These are phyloP conservation scores for Sextonia rubra DNA, from an alignment of 164 flowering plant genomes.

Conservation along the genomic window DNA sequence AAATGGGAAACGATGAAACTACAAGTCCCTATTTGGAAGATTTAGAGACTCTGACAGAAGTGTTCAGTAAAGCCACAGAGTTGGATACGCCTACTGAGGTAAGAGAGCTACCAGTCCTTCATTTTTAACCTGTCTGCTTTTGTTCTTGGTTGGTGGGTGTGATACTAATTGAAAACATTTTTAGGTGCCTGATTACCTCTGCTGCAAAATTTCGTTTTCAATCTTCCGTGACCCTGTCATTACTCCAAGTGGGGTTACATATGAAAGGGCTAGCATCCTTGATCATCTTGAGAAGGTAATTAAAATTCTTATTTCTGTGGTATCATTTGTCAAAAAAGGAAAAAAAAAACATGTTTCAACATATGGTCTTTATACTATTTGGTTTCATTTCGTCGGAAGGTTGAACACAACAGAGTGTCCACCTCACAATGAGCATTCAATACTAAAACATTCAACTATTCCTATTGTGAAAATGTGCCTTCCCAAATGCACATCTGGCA, in stretches of 20 bases:
- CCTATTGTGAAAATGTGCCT: too few species aligned
- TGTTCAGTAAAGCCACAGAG: constrained; percentile 66
- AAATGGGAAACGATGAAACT: constrained; percentile 27
- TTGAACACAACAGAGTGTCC: too few species aligned
- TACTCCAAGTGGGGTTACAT: constrained; percentile 86
- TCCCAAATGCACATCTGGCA: too few species aligned
- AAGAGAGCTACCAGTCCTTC: constrained; percentile 9
- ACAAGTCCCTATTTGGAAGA: constrained; percentile 29
- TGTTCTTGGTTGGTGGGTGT: not conserved
- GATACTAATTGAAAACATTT: constrained; percentile 9
- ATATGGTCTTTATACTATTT: too few species aligned
- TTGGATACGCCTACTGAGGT: constrained; percentile 77
- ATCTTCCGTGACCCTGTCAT: constrained; percentile 92
- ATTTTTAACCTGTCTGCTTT: not conserved
- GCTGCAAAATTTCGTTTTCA: constrained; percentile 85
- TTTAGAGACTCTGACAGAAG: constrained; percentile 35
- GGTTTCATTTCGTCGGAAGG: too few species aligned
- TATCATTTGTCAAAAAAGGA: not conserved
- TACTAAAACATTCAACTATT: too few species aligned
- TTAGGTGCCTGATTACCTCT: constrained; percentile 89
- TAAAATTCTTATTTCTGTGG: not conserved
- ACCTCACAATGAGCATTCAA: too few species aligned
- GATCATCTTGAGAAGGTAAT: constrained; percentile 84
- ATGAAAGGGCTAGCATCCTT: constrained; percentile 75
- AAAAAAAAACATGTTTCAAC: too few species aligned